Evolutionary conservation across 106 monocot species (phyloP).

Genomic region (Dioscorea dumetorum): DNA sequence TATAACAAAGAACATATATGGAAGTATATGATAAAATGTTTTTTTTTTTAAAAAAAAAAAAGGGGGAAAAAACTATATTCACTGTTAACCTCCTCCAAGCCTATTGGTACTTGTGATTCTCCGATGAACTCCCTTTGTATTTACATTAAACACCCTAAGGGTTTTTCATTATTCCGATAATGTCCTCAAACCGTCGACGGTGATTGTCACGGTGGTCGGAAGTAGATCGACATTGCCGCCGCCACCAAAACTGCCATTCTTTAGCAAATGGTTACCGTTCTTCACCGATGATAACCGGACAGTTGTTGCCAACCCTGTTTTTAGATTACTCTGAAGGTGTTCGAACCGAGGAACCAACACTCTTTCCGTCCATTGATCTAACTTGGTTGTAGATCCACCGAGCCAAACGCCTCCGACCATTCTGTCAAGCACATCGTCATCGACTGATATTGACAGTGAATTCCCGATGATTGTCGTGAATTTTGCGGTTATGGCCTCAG

Average conservation of each 20-base stretch:
- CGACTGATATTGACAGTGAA: conserved; percentile 23
- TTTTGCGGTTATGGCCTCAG: conserved; percentile 39
- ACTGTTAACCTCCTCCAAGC: conserved; percentile 1
- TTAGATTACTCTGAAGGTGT: conserved; percentile 30
- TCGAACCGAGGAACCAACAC: conserved; percentile 41
- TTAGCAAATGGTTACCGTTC: conserved; percentile 13
- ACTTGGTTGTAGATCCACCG: conserved; percentile 11
- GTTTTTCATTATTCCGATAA: background rate
- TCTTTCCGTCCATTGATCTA: conserved; percentile 64
- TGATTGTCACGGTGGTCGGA: conserved; percentile 23
- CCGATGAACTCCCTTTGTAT: background rate
- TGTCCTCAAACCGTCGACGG: background rate
- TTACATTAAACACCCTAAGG: conserved; percentile 4
- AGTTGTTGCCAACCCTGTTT: background rate
- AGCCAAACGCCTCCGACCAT: conserved; percentile 68
- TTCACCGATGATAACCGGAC: conserved; percentile 31
- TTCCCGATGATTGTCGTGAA: conserved; percentile 31
- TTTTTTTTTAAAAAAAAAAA: background rate
- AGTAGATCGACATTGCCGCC: conserved; percentile 1
- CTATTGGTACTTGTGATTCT: background rate
- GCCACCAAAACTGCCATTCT: background rate
- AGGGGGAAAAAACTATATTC: background rate
- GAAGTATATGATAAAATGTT: background rate
- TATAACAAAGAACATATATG: background rate
- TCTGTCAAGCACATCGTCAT: conserved; percentile 55